Evolutionary conservation across 2,329 filamentous ascomycete species (phyloP).

Genomic region (Catunica adiposa): DNA sequence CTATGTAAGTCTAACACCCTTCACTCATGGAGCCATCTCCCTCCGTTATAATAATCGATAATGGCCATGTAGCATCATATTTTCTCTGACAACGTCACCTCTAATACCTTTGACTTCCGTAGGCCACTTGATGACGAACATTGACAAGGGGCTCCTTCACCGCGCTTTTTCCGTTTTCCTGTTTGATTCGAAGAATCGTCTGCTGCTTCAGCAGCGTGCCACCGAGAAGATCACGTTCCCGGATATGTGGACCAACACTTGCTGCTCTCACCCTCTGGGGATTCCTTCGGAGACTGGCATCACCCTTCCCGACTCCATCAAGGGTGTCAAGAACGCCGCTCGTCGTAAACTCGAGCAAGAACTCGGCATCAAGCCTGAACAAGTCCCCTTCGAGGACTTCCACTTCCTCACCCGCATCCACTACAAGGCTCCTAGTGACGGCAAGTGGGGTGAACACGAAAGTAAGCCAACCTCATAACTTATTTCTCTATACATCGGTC

Average conservation of each 20-base stretch:
- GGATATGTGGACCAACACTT: conserved; percentile 99
- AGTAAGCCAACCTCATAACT: conserved; percentile 44
- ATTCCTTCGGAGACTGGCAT: conserved; percentile 82
- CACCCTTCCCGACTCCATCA: conserved; percentile 60
- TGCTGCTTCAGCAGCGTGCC: conserved; percentile 89
- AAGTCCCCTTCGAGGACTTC: conserved; percentile 84
- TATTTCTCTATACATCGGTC: neutral
- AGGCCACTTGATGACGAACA: conserved; percentile 99
- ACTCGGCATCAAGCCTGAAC: conserved; percentile 72
- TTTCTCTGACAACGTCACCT: neutral
- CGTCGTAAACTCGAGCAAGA: conserved; percentile 90
- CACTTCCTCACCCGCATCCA: conserved; percentile 92
- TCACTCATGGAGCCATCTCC: no score
- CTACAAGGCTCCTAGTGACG: conserved; percentile 92
- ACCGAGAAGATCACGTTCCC: conserved; percentile 98
- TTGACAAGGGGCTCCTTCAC: conserved; percentile 87
- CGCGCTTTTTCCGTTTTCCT: conserved; percentile 96
- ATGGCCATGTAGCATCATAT: no score
- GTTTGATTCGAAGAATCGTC: conserved; percentile 82
- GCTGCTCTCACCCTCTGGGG: conserved; percentile 91
- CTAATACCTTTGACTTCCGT: conserved; percentile 4
- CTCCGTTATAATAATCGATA: no score
- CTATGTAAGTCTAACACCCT: no score
- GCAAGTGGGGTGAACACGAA: conserved; percentile 98
- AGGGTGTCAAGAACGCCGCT: conserved; percentile 79